Conservation (phyloP, 169 alveolate species). For the Cyclospora cayetanensis region DNA sequence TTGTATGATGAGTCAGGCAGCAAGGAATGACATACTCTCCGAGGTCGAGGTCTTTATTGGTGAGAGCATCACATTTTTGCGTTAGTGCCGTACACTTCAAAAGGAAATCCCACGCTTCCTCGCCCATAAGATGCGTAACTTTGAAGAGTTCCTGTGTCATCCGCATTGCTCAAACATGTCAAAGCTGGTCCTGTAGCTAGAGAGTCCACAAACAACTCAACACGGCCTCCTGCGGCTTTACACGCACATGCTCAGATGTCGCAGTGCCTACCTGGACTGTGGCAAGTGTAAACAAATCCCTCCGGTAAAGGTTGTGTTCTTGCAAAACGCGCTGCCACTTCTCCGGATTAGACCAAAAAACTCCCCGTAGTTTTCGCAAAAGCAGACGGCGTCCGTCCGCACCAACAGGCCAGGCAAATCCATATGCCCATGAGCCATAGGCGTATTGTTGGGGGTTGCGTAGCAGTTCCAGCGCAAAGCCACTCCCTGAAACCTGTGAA, state of each 20-base stretch:
- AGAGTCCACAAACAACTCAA: background rate
- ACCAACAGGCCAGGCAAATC: slow-evolving; percentile 71
- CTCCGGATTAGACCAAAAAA: slow-evolving; percentile 72
- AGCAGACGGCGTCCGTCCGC: slow-evolving; percentile 76
- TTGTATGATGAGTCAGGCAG: too few relatives aligned
- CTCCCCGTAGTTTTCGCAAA: slow-evolving; percentile 73
- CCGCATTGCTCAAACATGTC: background rate
- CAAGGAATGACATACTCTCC: slow-evolving; percentile 50
- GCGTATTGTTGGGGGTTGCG: slow-evolving; percentile 70
- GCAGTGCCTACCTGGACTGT: slow-evolving; percentile 70
- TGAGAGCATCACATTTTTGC: slow-evolving; percentile 72
- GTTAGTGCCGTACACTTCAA: slow-evolving; percentile 74
- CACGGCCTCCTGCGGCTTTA: background rate
- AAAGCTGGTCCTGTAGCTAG: too few relatives aligned
- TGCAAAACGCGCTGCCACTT: slow-evolving; percentile 73
- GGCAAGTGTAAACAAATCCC: slow-evolving; percentile 73
- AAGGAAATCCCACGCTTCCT: slow-evolving; percentile 75
- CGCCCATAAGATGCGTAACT: slow-evolving; percentile 74
- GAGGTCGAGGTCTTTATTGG: slow-evolving; percentile 62
- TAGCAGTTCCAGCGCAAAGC: slow-evolving; percentile 71
- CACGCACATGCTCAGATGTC: background rate
- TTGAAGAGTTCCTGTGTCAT: slow-evolving; percentile 58
- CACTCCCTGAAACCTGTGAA: slow-evolving; percentile 65
- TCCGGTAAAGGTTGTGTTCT: slow-evolving; percentile 62
- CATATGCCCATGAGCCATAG: slow-evolving; percentile 69